Evolutionary conservation across 2,329 filamentous ascomycete species (phyloP).

Genomic region (Hortaea werneckii): DNA sequence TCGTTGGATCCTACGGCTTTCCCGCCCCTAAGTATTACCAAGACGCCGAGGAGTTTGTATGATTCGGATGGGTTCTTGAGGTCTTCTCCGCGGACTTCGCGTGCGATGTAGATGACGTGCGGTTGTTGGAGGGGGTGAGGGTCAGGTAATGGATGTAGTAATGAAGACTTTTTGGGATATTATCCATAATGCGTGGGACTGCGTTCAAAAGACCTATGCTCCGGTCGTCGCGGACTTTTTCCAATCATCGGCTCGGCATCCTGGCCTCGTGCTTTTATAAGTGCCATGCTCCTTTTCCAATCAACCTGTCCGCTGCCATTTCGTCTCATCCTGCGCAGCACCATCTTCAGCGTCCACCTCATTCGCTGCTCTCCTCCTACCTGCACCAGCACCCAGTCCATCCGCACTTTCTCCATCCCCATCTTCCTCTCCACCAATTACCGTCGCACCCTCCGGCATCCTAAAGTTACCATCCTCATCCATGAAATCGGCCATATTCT

Average conservation of each 20-base stretch:
- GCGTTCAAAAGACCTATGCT: too few species aligned
- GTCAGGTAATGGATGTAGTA: too few species aligned
- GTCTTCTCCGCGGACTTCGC: not conserved
- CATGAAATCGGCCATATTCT: slow-evolving; percentile 78
- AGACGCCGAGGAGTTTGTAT: slow-evolving; percentile 38
- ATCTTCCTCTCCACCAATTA: slow-evolving; percentile 45
- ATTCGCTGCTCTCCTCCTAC: slow-evolving; percentile 29
- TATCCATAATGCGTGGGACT: too few species aligned
- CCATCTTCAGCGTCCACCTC: slow-evolving; percentile 32
- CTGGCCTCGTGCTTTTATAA: too few species aligned
- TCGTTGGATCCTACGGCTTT: too few species aligned
- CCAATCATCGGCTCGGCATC: too few species aligned
- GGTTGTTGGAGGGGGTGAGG: too few species aligned
- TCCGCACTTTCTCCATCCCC: slow-evolving; percentile 22
- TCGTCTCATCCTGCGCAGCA: slow-evolving; percentile 32
- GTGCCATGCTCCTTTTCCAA: not conserved
- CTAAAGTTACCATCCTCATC: slow-evolving; percentile 74
- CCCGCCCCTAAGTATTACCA: slow-evolving; percentile 1
- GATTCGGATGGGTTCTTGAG: slow-evolving; percentile 31
- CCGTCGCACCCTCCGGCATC: slow-evolving; percentile 55
- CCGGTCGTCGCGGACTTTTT: too few species aligned
- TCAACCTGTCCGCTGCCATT: slow-evolving; percentile 45
- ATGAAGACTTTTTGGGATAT: too few species aligned
- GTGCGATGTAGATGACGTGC: not conserved
- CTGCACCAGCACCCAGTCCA: slow-evolving; percentile 25